Evolutionary conservation across 129 eudicot genomes (phyloP).

Genomic region (Daucus carota): DH1_v3.0 NC_030386.2:26194501-26195000

Average conservation of each 20-base stretch:
- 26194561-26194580: no score
- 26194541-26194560: no score
- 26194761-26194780: conserved; percentile 45
- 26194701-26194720: conserved; percentile 47
- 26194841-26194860: conserved; percentile 22
- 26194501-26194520: no score
- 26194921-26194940: conserved; percentile 32
- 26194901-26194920: conserved; percentile 47
- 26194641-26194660: background rate
- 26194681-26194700: conserved; percentile 4
- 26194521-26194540: no score
- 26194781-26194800: conserved; percentile 60
- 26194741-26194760: conserved; percentile 62
- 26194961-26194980: background rate
- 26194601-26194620: no score
- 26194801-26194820: conserved; percentile 45
- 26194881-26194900: conserved; percentile 39
- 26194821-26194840: conserved; percentile 54
- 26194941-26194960: conserved; percentile 24
- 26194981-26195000: background rate
- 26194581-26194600: no score
- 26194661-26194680: conserved; percentile 7
- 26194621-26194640: no score
- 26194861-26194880: conserved; percentile 38
- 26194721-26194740: conserved; percentile 55